Percentiles rank a stretch among this genome's conserved stretches.
phyloP scores from a whole-genome alignment of 2,329 filamentous ascomycete species.

The Monilinia vaccinii-corymbosi region DNA sequence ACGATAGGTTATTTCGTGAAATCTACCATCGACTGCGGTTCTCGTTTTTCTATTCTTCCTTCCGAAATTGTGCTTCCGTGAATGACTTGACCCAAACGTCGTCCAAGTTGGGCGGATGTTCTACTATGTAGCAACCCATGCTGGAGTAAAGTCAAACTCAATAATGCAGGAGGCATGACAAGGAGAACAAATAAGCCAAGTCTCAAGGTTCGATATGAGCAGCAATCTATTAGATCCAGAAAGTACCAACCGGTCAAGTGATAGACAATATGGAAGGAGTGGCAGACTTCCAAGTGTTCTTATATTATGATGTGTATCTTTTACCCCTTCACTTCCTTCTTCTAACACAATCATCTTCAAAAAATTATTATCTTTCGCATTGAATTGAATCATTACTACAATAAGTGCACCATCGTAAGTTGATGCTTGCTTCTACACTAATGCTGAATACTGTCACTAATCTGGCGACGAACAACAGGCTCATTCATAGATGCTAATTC shows the following conservation, averaged over 20 bases:
- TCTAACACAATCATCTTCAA: slow-evolving; percentile 2
- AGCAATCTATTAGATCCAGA: neutral
- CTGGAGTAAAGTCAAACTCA: neutral
- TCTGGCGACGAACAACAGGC: neutral
- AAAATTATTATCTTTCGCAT: slow-evolving; percentile 12
- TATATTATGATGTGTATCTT: neutral
- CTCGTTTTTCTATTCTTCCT: neutral
- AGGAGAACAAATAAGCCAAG: neutral
- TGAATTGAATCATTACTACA: slow-evolving; percentile 17
- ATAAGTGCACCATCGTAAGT: slow-evolving; percentile 13
- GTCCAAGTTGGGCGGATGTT: neutral
- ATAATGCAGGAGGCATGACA: neutral
- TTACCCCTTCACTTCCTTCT: neutral
- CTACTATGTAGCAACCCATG: neutral
- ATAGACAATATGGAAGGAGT: slow-evolving; percentile 2
- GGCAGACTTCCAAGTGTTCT: neutral
- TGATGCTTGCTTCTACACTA: neutral
- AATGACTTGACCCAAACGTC: neutral
- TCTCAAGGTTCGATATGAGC: neutral
- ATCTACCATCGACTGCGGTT: neutral
- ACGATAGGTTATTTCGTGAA: neutral
- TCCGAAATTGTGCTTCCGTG: neutral
- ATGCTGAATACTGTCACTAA: neutral
- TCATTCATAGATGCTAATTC: slow-evolving; percentile 1
- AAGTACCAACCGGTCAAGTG: neutral